A percentile compares a stretch with the other conserved stretches of the same genome.
Conservation (phyloP, 106 monocot genomes). For the Allium cepa region DNA sequence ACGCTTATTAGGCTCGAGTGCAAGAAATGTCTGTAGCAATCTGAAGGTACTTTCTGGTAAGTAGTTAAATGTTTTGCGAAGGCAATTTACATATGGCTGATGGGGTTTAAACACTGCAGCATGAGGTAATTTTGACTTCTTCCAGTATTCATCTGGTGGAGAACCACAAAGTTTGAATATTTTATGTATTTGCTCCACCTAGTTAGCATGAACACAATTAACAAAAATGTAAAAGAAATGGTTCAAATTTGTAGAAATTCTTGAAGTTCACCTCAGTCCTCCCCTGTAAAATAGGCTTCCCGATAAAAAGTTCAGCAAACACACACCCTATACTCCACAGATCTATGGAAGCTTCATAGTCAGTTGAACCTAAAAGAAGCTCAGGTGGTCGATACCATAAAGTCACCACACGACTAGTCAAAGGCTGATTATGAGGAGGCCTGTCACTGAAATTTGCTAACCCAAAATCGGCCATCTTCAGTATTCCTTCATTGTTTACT, state of each 20-base stretch:
- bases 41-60: constrained; percentile 34
- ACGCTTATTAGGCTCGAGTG: constrained; percentile 66
- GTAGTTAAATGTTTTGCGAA: constrained; percentile 31
- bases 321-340: constrained; percentile 95
- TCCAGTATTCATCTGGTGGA: constrained; percentile 79
- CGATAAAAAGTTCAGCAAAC: constrained; percentile 64
- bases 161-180: constrained; percentile 96
- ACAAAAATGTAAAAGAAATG: neutral
- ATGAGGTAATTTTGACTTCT: constrained; percentile 45
- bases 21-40: constrained; percentile 57
- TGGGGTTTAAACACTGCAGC: constrained; percentile 65
- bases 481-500: constrained; percentile 65
- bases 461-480: constrained; percentile 90
- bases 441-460: constrained; percentile 52
- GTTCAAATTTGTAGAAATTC: neutral
- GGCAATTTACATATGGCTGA: constrained; percentile 42
- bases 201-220: neutral
- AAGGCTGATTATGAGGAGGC: constrained; percentile 20
- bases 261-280: constrained; percentile 57
- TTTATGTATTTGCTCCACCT: constrained; percentile 97
- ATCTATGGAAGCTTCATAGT: constrained; percentile 77
- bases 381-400: constrained; percentile 97
- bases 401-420: constrained; percentile 86
- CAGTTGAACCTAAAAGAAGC: constrained; percentile 74
- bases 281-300: constrained; percentile 72